Conservation (phyloP, 2,329 filamentous ascomycete species). For the Ceratocystiopsis minuta region DNA sequence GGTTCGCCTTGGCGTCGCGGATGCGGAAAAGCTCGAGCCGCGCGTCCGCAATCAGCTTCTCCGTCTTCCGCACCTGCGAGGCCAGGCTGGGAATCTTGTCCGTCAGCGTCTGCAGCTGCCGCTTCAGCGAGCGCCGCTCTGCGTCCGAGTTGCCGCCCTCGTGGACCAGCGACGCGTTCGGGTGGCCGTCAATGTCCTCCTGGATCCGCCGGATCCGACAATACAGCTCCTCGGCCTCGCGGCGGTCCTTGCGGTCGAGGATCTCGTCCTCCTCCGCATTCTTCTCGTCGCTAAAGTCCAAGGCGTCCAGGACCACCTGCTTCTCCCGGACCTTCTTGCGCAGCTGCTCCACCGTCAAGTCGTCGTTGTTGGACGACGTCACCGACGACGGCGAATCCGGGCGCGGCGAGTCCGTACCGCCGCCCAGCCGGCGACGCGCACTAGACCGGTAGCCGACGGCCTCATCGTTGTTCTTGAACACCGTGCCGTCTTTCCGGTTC, state of each 20-base stretch:
- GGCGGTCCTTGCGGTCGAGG: conserved; percentile 74
- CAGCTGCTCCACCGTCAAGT: conserved; percentile 70
- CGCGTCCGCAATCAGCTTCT: conserved; percentile 83
- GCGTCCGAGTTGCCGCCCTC: conserved; percentile 68
- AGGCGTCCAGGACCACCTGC: conserved; percentile 82
- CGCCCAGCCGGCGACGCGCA: conserved; percentile 64
- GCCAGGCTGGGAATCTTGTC: conserved; percentile 85
- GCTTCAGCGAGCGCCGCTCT: conserved; percentile 68
- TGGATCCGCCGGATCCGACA: conserved; percentile 80
- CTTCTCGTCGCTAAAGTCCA: conserved; percentile 90
- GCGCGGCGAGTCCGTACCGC: conserved; percentile 51
- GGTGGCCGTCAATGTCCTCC: conserved; percentile 85
- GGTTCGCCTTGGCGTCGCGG: conserved; percentile 82
- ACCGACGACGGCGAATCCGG: conserved; percentile 56
- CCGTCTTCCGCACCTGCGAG: conserved; percentile 76
- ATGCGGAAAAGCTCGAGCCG: conserved; percentile 84
- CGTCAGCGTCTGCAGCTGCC: conserved; percentile 73
- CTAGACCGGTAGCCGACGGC: conserved; percentile 85
- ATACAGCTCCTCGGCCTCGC: conserved; percentile 87
- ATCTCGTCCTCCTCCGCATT: conserved; percentile 79
- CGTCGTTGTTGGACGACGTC: conserved; percentile 48
- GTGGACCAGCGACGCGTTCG: conserved; percentile 51
- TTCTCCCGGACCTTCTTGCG: conserved; percentile 88
- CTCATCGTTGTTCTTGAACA: conserved; percentile 93
- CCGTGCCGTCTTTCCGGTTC: conserved; percentile 79